Base-by-base conservation (phyloP, 2,329 filamentous ascomycete species). In the Alternaria solani region DNA sequence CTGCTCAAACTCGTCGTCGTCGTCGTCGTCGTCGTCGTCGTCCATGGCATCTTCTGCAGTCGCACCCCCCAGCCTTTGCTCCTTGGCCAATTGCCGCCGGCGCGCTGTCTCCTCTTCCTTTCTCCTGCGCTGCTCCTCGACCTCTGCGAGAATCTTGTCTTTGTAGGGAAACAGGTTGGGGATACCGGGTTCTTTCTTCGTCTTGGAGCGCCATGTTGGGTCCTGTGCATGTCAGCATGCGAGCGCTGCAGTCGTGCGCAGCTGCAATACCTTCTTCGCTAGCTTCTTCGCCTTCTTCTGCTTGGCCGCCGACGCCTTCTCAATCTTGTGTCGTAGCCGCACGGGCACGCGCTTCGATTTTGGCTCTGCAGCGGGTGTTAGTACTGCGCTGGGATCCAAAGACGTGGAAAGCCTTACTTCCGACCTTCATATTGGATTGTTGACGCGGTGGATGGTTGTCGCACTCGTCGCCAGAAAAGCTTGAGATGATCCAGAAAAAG, bases 161-260 rank as follows among this genome's bases (percentile, higher is more conserved):
- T 99, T 99, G 85, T 95, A 97, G 1, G 95, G 95, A 82, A 97
- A 99, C 36, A 97, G 82, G 76, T 98, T 99, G 41, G 95, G 95
- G 64, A 99, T 97, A 49, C 95, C 95, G 25, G 94, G 95, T 74
- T 99, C 95, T 83, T 98, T 99, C 87, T 97, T 98, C 69, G 97
- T 79, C 79, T 93, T 92, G 61, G 93, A 94, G 70, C 91, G 89
- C 93, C 95, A 98, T 92, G 97, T 89, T 34, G 95, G 94, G 79
- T 97, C 97, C 88, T 88, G 64, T 5, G 42, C n/a, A 2, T 20
- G 60, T 80, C n/a, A 79, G 68, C 26, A 39, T 51, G 14, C 30
- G 25, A 25, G 36, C 12, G 2, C 25, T 12, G 7, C 36, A 16
- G 12, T 47, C 26, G 46, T 16, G 48, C 18, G 32, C 38, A 23